These are phyloP conservation scores for Ophiostoma quercus DNA, from an alignment of 2,329 filamentous ascomycete genomes.

Conservation along the genomic window DNA sequence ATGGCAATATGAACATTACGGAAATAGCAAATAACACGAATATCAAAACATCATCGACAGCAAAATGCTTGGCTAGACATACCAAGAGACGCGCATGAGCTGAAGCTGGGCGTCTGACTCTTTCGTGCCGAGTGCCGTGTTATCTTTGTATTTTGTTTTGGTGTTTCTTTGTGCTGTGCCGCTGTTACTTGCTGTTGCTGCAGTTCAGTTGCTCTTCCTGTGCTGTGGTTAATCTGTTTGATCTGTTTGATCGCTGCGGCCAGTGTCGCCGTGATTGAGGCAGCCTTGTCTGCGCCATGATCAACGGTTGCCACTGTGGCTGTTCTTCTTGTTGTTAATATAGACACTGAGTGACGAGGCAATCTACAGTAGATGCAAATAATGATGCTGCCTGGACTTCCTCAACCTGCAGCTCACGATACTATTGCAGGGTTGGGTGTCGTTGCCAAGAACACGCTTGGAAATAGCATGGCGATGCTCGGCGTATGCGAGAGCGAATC, in stretches of 20 bases:
- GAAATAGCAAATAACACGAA: background rate
- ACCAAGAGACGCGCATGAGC: constrained; percentile 4
- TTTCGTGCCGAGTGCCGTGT: background rate
- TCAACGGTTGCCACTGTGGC: background rate
- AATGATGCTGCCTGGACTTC: background rate
- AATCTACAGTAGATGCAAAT: background rate
- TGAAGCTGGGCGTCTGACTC: background rate
- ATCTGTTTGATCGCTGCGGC: background rate
- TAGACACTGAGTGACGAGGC: background rate
- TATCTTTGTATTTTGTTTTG: background rate
- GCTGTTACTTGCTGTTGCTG: no score
- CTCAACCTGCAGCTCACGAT: background rate
- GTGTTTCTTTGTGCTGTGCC: no score
- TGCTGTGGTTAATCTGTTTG: background rate
- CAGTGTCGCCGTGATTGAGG: background rate
- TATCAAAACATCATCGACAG: background rate
- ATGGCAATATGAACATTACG: background rate
- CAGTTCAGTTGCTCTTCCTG: background rate
- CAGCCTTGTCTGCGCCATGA: constrained; percentile 1
- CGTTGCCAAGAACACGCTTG: background rate
- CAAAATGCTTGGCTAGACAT: background rate
- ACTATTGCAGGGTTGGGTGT: background rate
- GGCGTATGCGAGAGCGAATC: background rate
- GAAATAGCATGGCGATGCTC: background rate
- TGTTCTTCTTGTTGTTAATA: background rate